Percentiles rank a stretch among this genome's conserved stretches.
Conservation (phyloP, 805 yeast genomes). For the Candida loeiensis region DNA sequence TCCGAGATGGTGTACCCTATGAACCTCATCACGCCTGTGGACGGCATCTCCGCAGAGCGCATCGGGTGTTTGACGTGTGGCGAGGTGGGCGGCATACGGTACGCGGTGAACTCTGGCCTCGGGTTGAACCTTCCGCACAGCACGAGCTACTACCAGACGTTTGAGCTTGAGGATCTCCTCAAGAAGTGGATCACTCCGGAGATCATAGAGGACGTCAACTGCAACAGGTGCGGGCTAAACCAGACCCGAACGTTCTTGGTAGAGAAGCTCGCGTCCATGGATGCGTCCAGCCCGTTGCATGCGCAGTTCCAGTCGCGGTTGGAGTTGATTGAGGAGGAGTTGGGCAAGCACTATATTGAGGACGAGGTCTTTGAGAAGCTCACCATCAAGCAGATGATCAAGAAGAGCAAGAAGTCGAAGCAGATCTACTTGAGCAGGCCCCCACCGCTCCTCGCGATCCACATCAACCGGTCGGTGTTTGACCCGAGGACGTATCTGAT, state of each 20-base stretch:
- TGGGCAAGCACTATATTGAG: constrained; percentile 64
- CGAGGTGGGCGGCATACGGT: constrained; percentile 88
- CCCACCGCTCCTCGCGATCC: constrained; percentile 79
- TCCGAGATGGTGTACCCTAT: constrained; percentile 48
- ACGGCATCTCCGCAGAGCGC: constrained; percentile 83
- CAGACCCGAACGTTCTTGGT: constrained; percentile 53
- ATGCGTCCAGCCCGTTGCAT: constrained; percentile 36
- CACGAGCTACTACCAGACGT: constrained; percentile 33
- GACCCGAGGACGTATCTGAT: constrained; percentile 82
- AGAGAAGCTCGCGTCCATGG: constrained; percentile 28
- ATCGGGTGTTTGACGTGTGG: constrained; percentile 91
- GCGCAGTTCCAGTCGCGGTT: constrained; percentile 30
- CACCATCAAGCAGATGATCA: constrained; percentile 70
- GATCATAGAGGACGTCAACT: constrained; percentile 87
- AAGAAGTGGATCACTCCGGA: constrained; percentile 75
- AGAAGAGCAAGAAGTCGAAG: constrained; percentile 76
- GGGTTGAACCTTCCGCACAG: constrained; percentile 63
- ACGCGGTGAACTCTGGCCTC: constrained; percentile 71
- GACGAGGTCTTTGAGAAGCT: constrained; percentile 75
- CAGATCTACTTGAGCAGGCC: constrained; percentile 78
- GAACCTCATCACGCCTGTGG: constrained; percentile 80
- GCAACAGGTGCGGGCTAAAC: constrained; percentile 83
- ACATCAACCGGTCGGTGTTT: constrained; percentile 89
- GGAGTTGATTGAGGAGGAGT: constrained; percentile 39
- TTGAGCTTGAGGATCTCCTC: constrained; percentile 49